These are phyloP conservation scores for Salix udensis DNA, from an alignment of 345 rosid genomes.

Conservation along the genomic window DNA sequence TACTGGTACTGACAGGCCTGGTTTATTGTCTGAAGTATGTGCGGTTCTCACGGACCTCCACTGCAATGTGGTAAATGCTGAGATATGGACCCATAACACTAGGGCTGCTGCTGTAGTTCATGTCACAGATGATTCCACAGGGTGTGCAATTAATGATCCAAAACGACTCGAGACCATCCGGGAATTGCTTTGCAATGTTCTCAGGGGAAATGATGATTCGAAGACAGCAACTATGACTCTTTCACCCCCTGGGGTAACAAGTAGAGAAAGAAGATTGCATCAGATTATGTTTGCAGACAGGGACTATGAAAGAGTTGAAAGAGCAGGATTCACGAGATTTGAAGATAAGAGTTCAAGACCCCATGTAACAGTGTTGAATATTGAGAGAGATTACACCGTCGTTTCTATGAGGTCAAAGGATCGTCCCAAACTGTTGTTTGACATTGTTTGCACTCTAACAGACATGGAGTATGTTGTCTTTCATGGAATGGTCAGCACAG, in stretches of 20 bases:
- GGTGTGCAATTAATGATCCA: slow-evolving; percentile 59
- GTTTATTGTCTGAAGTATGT: slow-evolving; percentile 80
- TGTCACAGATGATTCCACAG: slow-evolving; percentile 62
- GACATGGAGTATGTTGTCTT: slow-evolving; percentile 92
- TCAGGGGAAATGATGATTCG: slow-evolving; percentile 53
- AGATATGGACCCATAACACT: slow-evolving; percentile 91
- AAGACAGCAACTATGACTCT: slow-evolving; percentile 56
- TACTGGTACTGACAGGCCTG: slow-evolving; percentile 79
- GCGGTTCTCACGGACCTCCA: slow-evolving; percentile 83
- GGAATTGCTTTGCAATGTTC: slow-evolving; percentile 64
- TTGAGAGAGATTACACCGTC: slow-evolving; percentile 76
- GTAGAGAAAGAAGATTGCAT: slow-evolving; percentile 82
- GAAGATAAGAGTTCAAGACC: slow-evolving; percentile 54
- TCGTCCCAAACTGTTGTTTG: slow-evolving; percentile 80
- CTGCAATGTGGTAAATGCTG: slow-evolving; percentile 83
- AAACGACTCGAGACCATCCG: slow-evolving; percentile 52
- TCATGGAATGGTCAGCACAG: slow-evolving; percentile 85
- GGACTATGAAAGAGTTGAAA: slow-evolving; percentile 71
- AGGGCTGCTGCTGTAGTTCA: slow-evolving; percentile 91
- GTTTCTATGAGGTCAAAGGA: slow-evolving; percentile 88
- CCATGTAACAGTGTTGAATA: slow-evolving; percentile 63
- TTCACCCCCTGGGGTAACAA: slow-evolving; percentile 55
- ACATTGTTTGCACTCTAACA: slow-evolving; percentile 80
- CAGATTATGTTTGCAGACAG: slow-evolving; percentile 90
- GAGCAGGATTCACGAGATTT: slow-evolving; percentile 29